These are phyloP conservation scores for Hemisphaericaspora nanyangensis DNA, from an alignment of 805 yeast species.

Conservation along the genomic window DNA sequence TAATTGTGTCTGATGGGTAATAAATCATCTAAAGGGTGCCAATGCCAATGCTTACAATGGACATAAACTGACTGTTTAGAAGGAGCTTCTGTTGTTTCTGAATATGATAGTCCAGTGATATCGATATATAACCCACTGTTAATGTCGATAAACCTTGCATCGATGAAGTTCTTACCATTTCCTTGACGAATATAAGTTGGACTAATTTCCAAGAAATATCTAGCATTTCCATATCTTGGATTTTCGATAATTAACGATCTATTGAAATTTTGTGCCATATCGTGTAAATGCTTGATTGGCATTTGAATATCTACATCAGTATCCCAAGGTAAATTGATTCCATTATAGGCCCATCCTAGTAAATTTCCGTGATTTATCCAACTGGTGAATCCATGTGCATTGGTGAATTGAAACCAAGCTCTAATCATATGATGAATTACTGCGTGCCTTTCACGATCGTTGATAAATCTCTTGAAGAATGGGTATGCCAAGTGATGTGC, in stretches of 20 bases:
- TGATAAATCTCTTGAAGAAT: conserved; percentile 33
- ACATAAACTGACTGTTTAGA: conserved; percentile 17
- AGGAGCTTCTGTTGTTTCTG: conserved; percentile 20
- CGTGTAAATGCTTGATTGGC: conserved; percentile 21
- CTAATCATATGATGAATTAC: conserved; percentile 35
- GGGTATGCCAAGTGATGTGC: conserved; percentile 34
- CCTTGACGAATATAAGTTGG: conserved; percentile 32
- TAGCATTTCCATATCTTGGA: conserved; percentile 28
- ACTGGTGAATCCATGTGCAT: conserved; percentile 22
- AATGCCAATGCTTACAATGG: conserved; percentile 38
- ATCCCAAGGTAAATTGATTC: conserved; percentile 31
- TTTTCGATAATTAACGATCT: conserved; percentile 22
- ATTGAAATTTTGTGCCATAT: conserved; percentile 22
- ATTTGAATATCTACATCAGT: conserved; percentile 28
- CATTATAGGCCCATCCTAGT: conserved; percentile 29
- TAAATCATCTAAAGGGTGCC: conserved; percentile 34
- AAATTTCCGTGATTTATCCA: conserved; percentile 29
- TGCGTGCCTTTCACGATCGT: conserved; percentile 33
- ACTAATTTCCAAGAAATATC: conserved; percentile 21
- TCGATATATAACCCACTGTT: conserved; percentile 43
- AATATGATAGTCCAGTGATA: conserved; percentile 35
- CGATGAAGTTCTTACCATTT: conserved; percentile 39
- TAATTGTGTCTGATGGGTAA: conserved; percentile 33
- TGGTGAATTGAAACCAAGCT: conserved; percentile 35
- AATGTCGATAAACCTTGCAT: conserved; percentile 35